Percentiles rank a stretch among this genome's conserved stretches.
These are phyloP conservation scores for Schizothecium vesticola DNA, from an alignment of 495 filamentous ascomycete genomes.

Conservation along the genomic window DNA sequence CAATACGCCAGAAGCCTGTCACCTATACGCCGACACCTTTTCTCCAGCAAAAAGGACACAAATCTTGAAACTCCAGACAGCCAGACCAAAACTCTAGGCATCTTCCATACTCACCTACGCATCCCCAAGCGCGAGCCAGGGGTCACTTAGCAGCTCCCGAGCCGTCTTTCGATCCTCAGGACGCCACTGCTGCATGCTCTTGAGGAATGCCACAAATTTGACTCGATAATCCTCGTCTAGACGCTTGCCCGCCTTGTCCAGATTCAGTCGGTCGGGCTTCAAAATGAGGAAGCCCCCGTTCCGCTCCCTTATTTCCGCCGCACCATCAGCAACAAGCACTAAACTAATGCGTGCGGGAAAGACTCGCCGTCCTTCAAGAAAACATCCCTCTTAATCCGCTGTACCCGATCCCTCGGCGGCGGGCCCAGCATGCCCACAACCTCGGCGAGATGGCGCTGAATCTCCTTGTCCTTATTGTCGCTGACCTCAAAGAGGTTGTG, in stretches of 20 bases:
- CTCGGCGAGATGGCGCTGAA: neutral
- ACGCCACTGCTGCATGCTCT: neutral
- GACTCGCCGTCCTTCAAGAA: neutral
- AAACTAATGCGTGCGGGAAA: too few relatives aligned
- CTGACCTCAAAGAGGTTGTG: neutral
- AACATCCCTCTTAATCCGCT: neutral
- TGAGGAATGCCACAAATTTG: neutral
- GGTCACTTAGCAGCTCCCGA: neutral
- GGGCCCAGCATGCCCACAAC: neutral
- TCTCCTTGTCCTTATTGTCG: neutral
- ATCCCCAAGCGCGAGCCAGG: neutral
- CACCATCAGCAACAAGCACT: neutral
- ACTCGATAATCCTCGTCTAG: neutral
- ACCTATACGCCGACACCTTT: neutral
- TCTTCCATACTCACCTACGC: neutral
- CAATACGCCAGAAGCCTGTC: neutral
- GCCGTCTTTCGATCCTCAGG: neutral
- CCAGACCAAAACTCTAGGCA: neutral
- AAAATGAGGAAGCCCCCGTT: neutral
- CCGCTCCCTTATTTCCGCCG: neutral
- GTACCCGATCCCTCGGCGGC: neutral
- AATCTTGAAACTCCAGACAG: neutral
- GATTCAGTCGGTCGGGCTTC: neutral
- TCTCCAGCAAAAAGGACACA: neutral
- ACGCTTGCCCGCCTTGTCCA: neutral